These are phyloP conservation scores for Sordariomycetes sp. DNA, from an alignment of 2,329 filamentous ascomycete species.

Conservation along the genomic window DNA sequence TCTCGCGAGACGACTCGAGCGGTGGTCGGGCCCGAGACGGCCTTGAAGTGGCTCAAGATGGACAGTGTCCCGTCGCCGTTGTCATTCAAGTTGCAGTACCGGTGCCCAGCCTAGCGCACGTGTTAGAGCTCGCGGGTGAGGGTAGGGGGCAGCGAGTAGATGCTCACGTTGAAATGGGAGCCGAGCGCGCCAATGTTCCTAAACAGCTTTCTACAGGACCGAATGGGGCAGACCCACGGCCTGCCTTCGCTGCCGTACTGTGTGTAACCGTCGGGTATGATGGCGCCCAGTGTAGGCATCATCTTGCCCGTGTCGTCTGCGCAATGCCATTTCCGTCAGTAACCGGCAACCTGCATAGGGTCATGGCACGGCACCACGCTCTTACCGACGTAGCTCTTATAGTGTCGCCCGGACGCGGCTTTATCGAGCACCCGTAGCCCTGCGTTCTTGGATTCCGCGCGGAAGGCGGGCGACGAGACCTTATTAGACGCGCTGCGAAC, in stretches of 20 bases:
- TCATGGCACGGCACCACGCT: neutral
- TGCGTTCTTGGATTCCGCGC: neutral
- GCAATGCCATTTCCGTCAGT: neutral
- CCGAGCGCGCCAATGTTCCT: neutral
- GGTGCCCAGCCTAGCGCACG: neutral
- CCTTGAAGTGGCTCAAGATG: constrained; percentile 7
- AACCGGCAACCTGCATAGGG: neutral
- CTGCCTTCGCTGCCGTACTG: constrained; percentile 6
- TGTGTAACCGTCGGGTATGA: constrained; percentile 13
- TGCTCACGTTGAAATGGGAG: constrained; percentile 7
- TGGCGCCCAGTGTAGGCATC: constrained; percentile 6
- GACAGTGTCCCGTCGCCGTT: constrained; percentile 20
- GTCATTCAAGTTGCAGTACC: constrained; percentile 13
- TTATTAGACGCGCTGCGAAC: neutral
- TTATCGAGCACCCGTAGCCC: neutral
- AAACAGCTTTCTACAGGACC: constrained; percentile 12
- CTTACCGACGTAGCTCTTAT: neutral
- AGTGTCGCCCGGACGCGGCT: neutral
- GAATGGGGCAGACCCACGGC: constrained; percentile 16
- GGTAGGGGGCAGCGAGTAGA: neutral
- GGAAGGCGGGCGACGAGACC: neutral
- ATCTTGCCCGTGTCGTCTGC: neutral
- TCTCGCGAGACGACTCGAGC: constrained; percentile 12
- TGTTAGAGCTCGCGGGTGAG: constrained; percentile 7
- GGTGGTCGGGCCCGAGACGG: neutral